phyloP scores from a whole-genome alignment of 192 early-diverging fungal species.

The Mortierella claussenii region DNA sequence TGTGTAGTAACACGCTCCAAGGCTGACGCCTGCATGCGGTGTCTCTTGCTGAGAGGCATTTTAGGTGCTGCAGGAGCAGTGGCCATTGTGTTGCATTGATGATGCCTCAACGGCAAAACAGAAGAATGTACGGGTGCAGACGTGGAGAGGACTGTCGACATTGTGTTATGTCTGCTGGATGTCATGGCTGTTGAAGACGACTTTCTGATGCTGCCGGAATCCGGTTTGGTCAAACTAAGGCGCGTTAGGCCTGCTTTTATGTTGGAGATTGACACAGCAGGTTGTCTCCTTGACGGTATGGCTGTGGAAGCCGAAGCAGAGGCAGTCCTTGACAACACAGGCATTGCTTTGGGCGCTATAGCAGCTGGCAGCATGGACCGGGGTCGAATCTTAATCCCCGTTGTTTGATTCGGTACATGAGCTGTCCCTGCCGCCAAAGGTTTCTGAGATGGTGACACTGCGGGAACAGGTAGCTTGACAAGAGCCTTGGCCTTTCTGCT shows the following conservation, averaged over 20 bases:
- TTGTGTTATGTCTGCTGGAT: neutral
- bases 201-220: slow-evolving; percentile 4
- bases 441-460: neutral
- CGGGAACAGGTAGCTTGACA: neutral
- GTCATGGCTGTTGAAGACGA: neutral
- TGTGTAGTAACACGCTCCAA: neutral
- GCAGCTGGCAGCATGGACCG: neutral
- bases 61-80: slow-evolving; percentile 10
- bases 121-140: no score
- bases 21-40: neutral
- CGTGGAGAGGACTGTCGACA: neutral
- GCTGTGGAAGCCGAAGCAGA: slow-evolving; percentile 1
- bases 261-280: no score
- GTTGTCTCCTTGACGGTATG: neutral
- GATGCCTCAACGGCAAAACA: no score
- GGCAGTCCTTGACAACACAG: neutral
- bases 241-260: no score
- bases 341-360: neutral
- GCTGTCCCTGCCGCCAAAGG: neutral
- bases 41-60: neutral
- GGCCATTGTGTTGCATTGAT: no score
- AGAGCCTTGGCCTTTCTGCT: neutral
- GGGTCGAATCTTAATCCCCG: no score
- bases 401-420: no score
- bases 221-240: neutral